These are phyloP conservation scores for Staphylotrichum longicolle DNA, from an alignment of 495 filamentous ascomycete species.

Conservation along the genomic window DNA sequence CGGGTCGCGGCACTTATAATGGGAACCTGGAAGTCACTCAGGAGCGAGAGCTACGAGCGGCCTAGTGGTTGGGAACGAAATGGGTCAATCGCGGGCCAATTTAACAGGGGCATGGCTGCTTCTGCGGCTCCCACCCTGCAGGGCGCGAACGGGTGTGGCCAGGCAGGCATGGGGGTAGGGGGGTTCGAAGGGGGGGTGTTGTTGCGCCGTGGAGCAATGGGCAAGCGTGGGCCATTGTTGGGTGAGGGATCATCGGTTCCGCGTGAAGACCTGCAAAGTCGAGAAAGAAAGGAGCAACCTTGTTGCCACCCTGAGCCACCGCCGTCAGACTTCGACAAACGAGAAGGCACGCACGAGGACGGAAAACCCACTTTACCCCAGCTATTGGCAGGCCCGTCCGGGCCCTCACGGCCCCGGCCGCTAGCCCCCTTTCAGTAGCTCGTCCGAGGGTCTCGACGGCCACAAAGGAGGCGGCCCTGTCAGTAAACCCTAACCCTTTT, in stretches of 20 bases:
- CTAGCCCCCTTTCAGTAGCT: slow-evolving; percentile 12
- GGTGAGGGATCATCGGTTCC: slow-evolving; percentile 2
- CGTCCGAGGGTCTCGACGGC: slow-evolving; percentile 7
- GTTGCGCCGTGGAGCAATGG: not conserved
- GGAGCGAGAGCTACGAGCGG: not conserved
- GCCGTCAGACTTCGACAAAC: not conserved
- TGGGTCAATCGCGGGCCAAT: slow-evolving; percentile 2
- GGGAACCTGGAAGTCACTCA: not conserved
- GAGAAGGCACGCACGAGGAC: slow-evolving; percentile 1
- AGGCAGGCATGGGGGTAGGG: not conserved
- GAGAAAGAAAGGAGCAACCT: slow-evolving; percentile 14
- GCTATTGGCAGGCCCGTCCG: not conserved
- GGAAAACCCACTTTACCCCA: slow-evolving; percentile 1
- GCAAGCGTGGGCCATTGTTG: no score
- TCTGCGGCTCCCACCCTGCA: slow-evolving; percentile 3
- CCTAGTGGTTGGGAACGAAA: not conserved
- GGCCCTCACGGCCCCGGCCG: not conserved
- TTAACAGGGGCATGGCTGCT: slow-evolving; percentile 7
- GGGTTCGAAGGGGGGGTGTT: not conserved
- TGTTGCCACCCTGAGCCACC: slow-evolving; percentile 11
- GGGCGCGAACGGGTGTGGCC: not conserved
- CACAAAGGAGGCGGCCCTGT: no score
- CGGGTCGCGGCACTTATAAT: slow-evolving; percentile 15
- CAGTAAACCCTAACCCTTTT: slow-evolving; percentile 13
- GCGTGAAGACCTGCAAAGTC: not conserved